Evolutionary conservation across 164 flowering plant species (phyloP).

Genomic region (Nymphaea colorata): DNA sequence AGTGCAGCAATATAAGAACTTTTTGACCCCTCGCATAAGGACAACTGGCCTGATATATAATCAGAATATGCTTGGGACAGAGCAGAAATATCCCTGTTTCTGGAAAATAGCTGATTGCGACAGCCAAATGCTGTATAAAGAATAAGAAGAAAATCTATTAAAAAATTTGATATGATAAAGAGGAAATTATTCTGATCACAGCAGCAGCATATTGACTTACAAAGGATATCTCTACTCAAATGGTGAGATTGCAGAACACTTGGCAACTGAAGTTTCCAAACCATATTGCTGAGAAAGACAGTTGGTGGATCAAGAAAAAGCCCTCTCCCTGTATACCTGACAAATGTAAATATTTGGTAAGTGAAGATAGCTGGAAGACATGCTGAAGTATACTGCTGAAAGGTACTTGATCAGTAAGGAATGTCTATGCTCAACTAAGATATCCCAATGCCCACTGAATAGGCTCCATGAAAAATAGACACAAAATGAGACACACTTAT

Average conservation of each 20-base stretch:
- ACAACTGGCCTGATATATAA: constrained; percentile 43
- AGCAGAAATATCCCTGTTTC: constrained; percentile 44
- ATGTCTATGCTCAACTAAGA: background rate
- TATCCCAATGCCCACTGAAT: background rate
- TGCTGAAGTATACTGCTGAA: no score
- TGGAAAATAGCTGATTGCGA: constrained; percentile 45
- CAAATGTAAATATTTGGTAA: constrained; percentile 2
- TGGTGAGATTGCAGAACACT: constrained; percentile 21
- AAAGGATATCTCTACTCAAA: constrained; percentile 3
- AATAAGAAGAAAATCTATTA: background rate
- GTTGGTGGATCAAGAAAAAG: constrained; percentile 85
- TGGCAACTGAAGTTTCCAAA: constrained; percentile 60
- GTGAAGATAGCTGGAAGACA: background rate
- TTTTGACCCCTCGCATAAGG: constrained; percentile 12
- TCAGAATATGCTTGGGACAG: constrained; percentile 45
- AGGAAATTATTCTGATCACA: background rate
- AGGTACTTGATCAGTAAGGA: background rate
- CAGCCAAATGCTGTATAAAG: constrained; percentile 49
- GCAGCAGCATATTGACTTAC: background rate
- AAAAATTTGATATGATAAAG: background rate
- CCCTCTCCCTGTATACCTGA: constrained; percentile 94
- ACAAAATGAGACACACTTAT: no score
- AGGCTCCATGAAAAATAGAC: background rate
- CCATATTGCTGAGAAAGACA: constrained; percentile 33
- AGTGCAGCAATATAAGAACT: constrained; percentile 57